Conservation (phyloP, 1,284 basidiomycete genomes). For the Anthracocystis setariae region DNA sequence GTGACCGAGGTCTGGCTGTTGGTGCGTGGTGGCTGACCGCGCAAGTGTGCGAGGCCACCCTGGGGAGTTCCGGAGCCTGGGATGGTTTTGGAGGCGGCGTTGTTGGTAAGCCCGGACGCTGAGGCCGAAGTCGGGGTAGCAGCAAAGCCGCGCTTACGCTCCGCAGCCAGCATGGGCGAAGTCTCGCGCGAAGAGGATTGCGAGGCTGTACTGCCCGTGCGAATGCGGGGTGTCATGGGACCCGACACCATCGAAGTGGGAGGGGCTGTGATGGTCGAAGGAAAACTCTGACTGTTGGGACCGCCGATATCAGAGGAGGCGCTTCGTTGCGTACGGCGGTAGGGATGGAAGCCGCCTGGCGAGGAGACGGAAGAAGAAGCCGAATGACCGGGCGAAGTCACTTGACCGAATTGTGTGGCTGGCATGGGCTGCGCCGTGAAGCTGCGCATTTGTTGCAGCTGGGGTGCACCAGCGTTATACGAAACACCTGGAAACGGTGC, state of each 20-base stretch:
- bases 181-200: conserved; percentile 39
- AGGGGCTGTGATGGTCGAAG: conserved; percentile 11
- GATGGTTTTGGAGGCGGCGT: conserved; percentile 8
- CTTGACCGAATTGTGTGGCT: conserved; percentile 25
- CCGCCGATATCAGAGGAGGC: conserved; percentile 49
- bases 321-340: conserved; percentile 50
- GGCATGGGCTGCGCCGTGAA: conserved; percentile 30
- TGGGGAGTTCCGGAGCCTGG: conserved; percentile 28
- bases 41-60: conserved; percentile 42
- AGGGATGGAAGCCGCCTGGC: conserved; percentile 57
- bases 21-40: conserved; percentile 38
- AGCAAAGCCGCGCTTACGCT: conserved; percentile 35
- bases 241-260: conserved; percentile 3
- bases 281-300: conserved; percentile 24
- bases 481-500: conserved; percentile 40
- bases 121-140: conserved; percentile 22
- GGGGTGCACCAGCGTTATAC: conserved; percentile 21
- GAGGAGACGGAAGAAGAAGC: conserved; percentile 41
- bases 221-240: conserved; percentile 28
- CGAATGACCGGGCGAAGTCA: conserved; percentile 27
- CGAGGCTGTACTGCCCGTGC: conserved; percentile 50
- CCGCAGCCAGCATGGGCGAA: conserved; percentile 43
- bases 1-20: conserved; percentile 44
- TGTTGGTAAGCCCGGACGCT: conserved; percentile 15
- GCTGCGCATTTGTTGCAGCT: conserved; percentile 42